Evolutionary conservation across 2,329 filamentous ascomycete genomes (phyloP), one percentile per base, ranked within the genome.

Genomic region (Celoporthe dispersa): DNA sequence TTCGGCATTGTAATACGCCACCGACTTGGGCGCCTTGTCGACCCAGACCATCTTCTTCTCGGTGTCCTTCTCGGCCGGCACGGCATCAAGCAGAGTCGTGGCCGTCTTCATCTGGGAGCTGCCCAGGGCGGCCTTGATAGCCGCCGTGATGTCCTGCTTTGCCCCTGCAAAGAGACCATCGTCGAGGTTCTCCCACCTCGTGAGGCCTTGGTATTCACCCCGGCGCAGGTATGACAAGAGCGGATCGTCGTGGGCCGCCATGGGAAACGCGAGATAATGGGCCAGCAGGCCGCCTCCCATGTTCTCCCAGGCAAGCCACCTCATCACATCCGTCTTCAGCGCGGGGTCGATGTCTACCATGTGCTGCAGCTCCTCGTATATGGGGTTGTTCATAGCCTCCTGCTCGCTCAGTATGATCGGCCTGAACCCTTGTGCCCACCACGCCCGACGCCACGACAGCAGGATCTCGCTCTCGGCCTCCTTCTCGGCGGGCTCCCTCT

Each of bases 371-470:
- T 90, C 84, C 73, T 90, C 85, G 78, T 95, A 97, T 28, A 92
- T 81, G 0, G 92, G 92, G 77, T 97, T 96, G 76, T 90, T 90
- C 84, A 91, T 92, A 25, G 94, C 94, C 78, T 98, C 95, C 1
- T 87, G 89, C 22, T 89, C 87, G 65, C 92, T 91, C 68, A 98
- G 81, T 55, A 98, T 92, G 9, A 96, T 85, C 0, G 96, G 95
- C 72, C 86, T 90, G 81, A 98, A 98, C 14, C 95, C 96, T 76
- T 97, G 90, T 0, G 94, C 94, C 93, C 94, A 98, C 94, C 95
- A 98, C 2, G 95, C 94, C 61, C 94, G 88, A 71, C 94, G 88
- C 96, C 96, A 98, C 67, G 92, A 91, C 69, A 97, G 83, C 64
- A 98, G 85, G 70, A 98, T 82, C 70, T 91, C 87, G 76, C 91